Evolutionary conservation across 495 filamentous ascomycete genomes (phyloP).

Genomic region (Letharia columbiana): DNA sequence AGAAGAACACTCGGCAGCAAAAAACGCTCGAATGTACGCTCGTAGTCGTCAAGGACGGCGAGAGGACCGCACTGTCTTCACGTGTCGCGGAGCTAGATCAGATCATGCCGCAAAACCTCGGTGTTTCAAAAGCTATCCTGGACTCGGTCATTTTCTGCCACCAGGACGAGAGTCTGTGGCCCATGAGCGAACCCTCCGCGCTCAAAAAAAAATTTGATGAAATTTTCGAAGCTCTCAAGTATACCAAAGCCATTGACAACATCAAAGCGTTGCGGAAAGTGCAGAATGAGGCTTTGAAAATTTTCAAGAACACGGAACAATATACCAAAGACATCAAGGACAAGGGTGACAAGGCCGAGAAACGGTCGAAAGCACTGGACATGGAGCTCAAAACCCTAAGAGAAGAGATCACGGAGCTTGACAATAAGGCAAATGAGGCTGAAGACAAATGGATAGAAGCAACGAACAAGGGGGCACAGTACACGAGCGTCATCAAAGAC

Average conservation of each 20-base stretch:
- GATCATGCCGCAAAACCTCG: slow-evolving; percentile 77
- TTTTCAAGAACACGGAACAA: slow-evolving; percentile 61
- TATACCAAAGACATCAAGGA: slow-evolving; percentile 81
- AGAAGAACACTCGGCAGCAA: slow-evolving; percentile 57
- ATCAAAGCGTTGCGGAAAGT: slow-evolving; percentile 78
- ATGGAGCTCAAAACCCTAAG: slow-evolving; percentile 65
- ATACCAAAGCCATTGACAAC: slow-evolving; percentile 93
- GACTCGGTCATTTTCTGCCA: slow-evolving; percentile 97
- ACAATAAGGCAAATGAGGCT: slow-evolving; percentile 47
- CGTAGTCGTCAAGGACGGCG: slow-evolving; percentile 67
- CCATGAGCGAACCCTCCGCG: slow-evolving; percentile 77
- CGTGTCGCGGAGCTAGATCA: slow-evolving; percentile 70
- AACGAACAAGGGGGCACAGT: slow-evolving; percentile 52
- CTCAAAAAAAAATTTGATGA: slow-evolving; percentile 94
- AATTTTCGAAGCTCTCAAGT: slow-evolving; percentile 94
- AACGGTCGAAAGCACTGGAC: slow-evolving; percentile 52
- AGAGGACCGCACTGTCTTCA: slow-evolving; percentile 66
- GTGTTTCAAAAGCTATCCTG: slow-evolving; percentile 81
- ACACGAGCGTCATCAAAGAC: slow-evolving; percentile 56
- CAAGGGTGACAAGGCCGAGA: slow-evolving; percentile 63
- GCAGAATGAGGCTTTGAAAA: slow-evolving; percentile 63
- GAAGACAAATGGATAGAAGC: slow-evolving; percentile 48
- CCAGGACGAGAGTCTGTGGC: slow-evolving; percentile 96
- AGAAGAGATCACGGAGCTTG: slow-evolving; percentile 47
- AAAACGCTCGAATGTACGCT: slow-evolving; percentile 79